Evolutionary conservation across 2,329 filamentous ascomycete genomes (phyloP).

Genomic region (Claviceps pusilla): DNA sequence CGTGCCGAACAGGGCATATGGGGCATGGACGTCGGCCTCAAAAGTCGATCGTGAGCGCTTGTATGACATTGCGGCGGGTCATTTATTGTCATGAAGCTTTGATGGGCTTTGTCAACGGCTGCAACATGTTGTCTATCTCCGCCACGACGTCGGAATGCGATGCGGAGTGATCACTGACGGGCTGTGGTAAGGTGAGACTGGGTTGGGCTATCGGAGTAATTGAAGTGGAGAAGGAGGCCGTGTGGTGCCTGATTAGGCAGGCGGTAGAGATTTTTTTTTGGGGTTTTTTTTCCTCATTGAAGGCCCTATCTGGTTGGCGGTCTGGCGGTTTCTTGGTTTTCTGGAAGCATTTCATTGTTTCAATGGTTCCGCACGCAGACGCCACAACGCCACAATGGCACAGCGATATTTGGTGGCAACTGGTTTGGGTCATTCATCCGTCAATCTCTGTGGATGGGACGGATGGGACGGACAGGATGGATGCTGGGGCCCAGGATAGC

Average conservation of each 20-base stretch:
- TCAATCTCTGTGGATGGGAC: no score
- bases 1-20: constrained; percentile 70
- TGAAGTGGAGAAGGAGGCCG: background rate
- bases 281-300: no score
- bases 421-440: background rate
- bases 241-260: background rate
- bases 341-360: background rate
- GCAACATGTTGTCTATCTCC: background rate
- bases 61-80: constrained; percentile 43
- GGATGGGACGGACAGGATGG: background rate
- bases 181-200: background rate
- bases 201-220: background rate
- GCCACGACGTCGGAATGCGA: background rate
- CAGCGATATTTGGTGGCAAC: background rate
- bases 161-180: background rate
- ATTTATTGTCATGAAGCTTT: constrained; percentile 1
- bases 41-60: constrained; percentile 70
- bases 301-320: background rate
- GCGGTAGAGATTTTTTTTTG: background rate
- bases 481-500: background rate
- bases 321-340: background rate
- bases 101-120: background rate
- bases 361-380: background rate
- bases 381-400: background rate
- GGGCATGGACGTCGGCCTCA: constrained; percentile 60